Percentiles rank a stretch among this genome's conserved stretches.
Evolutionary conservation across 2,329 filamentous ascomycete species (phyloP).

Genomic region (Ascochyta fabae): DNA sequence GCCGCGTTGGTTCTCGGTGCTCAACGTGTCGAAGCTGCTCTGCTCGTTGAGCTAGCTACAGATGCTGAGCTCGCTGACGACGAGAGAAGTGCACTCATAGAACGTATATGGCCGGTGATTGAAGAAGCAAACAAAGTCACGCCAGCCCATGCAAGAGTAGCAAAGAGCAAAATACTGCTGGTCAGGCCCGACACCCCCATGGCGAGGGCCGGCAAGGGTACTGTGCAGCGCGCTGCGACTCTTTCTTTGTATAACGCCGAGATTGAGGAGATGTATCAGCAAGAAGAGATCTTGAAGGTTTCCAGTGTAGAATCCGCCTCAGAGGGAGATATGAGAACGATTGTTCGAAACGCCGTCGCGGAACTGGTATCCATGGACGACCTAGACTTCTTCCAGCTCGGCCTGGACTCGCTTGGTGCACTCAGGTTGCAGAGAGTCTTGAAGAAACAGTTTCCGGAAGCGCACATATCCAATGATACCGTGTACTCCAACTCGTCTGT

Average conservation of each 20-base stretch:
- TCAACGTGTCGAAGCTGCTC: conserved; percentile 13
- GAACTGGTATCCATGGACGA: not conserved
- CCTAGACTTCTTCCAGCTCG: conserved; percentile 8
- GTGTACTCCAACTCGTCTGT: not conserved
- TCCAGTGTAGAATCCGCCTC: no score
- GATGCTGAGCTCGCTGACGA: no score
- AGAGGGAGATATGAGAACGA: not conserved
- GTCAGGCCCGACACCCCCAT: conserved; percentile 16
- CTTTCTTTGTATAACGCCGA: conserved; percentile 28
- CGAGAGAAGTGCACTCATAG: no score
- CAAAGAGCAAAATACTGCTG: conserved; percentile 6
- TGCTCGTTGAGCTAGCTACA: conserved; percentile 28
- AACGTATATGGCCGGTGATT: no score
- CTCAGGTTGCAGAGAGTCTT: conserved; percentile 4
- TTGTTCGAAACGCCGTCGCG: not conserved
- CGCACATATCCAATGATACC: not conserved
- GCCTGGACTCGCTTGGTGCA: conserved; percentile 12
- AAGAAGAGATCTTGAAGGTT: not conserved
- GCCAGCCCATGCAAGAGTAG: not conserved
- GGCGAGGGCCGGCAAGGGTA: conserved; percentile 33
- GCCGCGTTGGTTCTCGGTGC: no score
- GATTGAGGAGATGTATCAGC: conserved; percentile 27
- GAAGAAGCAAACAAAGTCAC: no score
- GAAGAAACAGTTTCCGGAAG: conserved; percentile 3
- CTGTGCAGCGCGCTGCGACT: conserved; percentile 28